A percentile compares a stretch with the other conserved stretches of the same genome.
Evolutionary conservation across 2,329 filamentous ascomycete genomes (phyloP).

Genomic region (Emmonsia crescens): DNA sequence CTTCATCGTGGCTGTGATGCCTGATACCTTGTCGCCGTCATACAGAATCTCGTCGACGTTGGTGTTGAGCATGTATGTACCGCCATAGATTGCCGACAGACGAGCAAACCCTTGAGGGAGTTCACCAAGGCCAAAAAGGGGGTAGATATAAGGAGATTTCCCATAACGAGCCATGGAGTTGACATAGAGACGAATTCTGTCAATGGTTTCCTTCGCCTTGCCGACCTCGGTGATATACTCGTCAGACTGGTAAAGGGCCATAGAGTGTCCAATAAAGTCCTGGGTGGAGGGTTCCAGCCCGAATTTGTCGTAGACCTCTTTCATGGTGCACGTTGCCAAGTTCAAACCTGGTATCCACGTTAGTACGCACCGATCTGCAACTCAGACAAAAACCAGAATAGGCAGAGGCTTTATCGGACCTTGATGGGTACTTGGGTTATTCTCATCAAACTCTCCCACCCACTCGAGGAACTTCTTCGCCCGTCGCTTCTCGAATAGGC

Average conservation of each 20-base stretch:
- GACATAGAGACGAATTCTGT: slow-evolving; percentile 89
- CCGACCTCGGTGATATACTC: slow-evolving; percentile 68
- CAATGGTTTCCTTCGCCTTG: slow-evolving; percentile 69
- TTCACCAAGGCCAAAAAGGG: slow-evolving; percentile 91
- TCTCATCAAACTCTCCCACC: slow-evolving; percentile 74
- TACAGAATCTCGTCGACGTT: slow-evolving; percentile 81
- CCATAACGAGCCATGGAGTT: slow-evolving; percentile 96
- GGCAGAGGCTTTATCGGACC: slow-evolving; percentile 44
- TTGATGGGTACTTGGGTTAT: slow-evolving; percentile 78
- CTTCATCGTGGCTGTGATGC: slow-evolving; percentile 96
- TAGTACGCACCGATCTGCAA: slow-evolving; percentile 10
- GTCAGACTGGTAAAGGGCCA: slow-evolving; percentile 90
- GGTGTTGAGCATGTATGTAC: slow-evolving; percentile 99
- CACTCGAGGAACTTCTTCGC: slow-evolving; percentile 96
- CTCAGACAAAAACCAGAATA: not conserved
- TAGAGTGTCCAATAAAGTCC: slow-evolving; percentile 96
- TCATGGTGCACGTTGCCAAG: slow-evolving; percentile 73
- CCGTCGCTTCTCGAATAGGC: slow-evolving; percentile 91
- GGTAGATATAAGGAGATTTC: slow-evolving; percentile 99
- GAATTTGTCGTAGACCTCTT: slow-evolving; percentile 98
- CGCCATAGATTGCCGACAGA: slow-evolving; percentile 94
- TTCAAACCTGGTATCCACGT: slow-evolving; percentile 54
- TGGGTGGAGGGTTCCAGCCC: slow-evolving; percentile 78
- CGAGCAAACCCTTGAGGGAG: slow-evolving; percentile 96
- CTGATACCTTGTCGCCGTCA: slow-evolving; percentile 69